These are phyloP conservation scores for Pleurotus cornucopiae DNA, from an alignment of 768 basidiomycete genomes.

Conservation along the genomic window DNA sequence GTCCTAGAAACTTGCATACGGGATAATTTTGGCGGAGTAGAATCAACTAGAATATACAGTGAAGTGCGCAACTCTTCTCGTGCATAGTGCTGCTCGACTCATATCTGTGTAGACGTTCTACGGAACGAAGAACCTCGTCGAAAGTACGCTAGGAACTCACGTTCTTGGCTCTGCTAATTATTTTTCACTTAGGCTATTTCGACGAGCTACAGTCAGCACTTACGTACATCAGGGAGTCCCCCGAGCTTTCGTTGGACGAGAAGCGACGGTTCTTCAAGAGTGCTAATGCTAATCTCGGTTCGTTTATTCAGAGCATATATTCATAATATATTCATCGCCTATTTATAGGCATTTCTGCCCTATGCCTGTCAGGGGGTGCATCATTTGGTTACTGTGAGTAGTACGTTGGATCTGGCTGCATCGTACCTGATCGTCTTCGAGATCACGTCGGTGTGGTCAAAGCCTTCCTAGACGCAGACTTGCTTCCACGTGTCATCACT, in stretches of 20 bases:
- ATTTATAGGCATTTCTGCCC: slow-evolving; percentile 62
- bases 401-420: too few species aligned
- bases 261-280: slow-evolving; percentile 90
- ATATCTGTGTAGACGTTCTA: slow-evolving; percentile 65
- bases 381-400: slow-evolving; percentile 89
- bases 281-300: slow-evolving; percentile 83
- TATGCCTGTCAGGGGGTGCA: slow-evolving; percentile 96
- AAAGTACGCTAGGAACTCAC: slow-evolving; percentile 45
- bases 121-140: slow-evolving; percentile 88
- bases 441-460: slow-evolving; percentile 90
- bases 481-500: slow-evolving; percentile 89
- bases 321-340: not conserved
- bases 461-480: slow-evolving; percentile 81
- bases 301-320: not conserved
- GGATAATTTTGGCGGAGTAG: slow-evolving; percentile 90
- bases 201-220: slow-evolving; percentile 75
- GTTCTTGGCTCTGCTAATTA: slow-evolving; percentile 6
- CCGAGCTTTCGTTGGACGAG: slow-evolving; percentile 76
- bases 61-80: slow-evolving; percentile 60
- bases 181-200: slow-evolving; percentile 54
- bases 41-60: slow-evolving; percentile 79
- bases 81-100: slow-evolving; percentile 12
- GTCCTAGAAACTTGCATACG: slow-evolving; percentile 89
- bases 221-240: slow-evolving; percentile 69
- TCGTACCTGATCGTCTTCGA: slow-evolving; percentile 19